Evolutionary conservation across 257 asterid species (phyloP).

Genomic region (Capsicum rhomboideum): DNA sequence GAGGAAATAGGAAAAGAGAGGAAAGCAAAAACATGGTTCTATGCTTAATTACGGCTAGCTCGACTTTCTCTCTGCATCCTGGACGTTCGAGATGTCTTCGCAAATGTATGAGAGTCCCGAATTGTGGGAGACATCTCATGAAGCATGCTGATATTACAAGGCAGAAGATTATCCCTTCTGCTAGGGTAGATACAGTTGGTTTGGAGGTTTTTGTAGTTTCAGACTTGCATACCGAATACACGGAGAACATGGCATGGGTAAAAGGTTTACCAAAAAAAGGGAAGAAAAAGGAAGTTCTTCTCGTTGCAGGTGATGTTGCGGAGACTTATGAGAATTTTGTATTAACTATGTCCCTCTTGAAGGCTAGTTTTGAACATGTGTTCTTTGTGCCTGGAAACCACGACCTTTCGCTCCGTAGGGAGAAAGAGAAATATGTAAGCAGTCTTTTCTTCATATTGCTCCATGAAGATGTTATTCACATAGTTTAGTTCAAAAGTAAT

Average conservation of each 20-base stretch:
- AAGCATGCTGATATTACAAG: slow-evolving; percentile 15
- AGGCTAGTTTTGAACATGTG: slow-evolving; percentile 55
- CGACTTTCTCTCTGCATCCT: slow-evolving; percentile 11
- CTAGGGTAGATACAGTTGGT: slow-evolving; percentile 7
- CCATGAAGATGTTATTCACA: neutral
- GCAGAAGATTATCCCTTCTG: slow-evolving; percentile 33
- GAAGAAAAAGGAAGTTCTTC: slow-evolving; percentile 36
- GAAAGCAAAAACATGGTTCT: slow-evolving; percentile 22
- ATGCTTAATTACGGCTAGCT: slow-evolving; percentile 21
- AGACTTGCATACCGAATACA: slow-evolving; percentile 81
- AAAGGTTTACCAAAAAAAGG: slow-evolving; percentile 25
- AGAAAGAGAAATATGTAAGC: slow-evolving; percentile 37
- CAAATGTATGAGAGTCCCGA: slow-evolving; percentile 3
- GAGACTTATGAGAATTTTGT: slow-evolving; percentile 60
- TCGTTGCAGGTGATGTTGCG: slow-evolving; percentile 90
- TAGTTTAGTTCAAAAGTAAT: neutral
- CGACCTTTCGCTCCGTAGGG: slow-evolving; percentile 83
- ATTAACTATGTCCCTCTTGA: slow-evolving; percentile 59
- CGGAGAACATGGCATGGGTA: slow-evolving; percentile 70
- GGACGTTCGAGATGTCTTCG: slow-evolving; percentile 1
- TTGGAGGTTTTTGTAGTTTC: slow-evolving; percentile 57
- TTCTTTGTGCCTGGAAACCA: slow-evolving; percentile 88
- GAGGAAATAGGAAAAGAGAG: neutral
- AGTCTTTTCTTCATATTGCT: neutral
- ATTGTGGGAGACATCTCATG: neutral